Evolutionary conservation across 2,329 filamentous ascomycete genomes (phyloP).

Genomic region (Zasmidium cellare): DNA sequence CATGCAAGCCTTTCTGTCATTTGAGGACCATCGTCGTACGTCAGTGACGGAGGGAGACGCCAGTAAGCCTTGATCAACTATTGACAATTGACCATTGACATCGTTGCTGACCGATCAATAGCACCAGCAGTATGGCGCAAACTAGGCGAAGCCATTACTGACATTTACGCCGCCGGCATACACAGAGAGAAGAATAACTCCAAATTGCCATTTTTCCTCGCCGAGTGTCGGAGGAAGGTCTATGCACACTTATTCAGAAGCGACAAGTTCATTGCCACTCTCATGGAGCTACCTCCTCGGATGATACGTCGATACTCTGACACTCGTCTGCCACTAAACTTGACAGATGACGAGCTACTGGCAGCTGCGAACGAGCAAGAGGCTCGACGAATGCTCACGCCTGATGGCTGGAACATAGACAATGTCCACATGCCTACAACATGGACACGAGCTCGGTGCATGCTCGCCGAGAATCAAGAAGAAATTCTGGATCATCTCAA

Average conservation of each 20-base stretch:
- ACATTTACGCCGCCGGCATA: conserved; percentile 52
- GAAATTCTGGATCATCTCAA: conserved; percentile 8
- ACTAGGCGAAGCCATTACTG: conserved; percentile 4
- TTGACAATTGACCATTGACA: conserved; percentile 4
- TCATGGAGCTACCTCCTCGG: conserved; percentile 23
- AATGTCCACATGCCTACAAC: conserved; percentile 10
- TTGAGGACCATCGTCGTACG: neutral
- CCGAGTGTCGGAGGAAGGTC: conserved; percentile 16
- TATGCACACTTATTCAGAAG: conserved; percentile 14
- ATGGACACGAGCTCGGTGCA: conserved; percentile 15
- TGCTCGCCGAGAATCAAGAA: conserved; percentile 10
- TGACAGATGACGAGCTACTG: conserved; percentile 13
- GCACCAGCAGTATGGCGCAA: conserved; percentile 6
- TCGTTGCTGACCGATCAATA: conserved; percentile 1
- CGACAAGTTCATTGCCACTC: conserved; percentile 24
- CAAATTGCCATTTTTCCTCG: conserved; percentile 20
- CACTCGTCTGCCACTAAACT: conserved; percentile 12
- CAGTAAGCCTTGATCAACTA: conserved; percentile 8
- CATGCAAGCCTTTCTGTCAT: conserved; percentile 1
- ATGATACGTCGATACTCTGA: conserved; percentile 12
- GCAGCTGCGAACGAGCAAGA: neutral
- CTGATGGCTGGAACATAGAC: conserved; percentile 15
- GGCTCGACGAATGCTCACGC: conserved; percentile 9
- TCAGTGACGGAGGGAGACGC: conserved; percentile 8
- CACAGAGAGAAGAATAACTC: conserved; percentile 19